Evolutionary conservation across 2,329 filamentous ascomycete genomes (phyloP), one percentile per base, ranked within the genome.

Genomic region (Neofusicoccum laricinum): DNA sequence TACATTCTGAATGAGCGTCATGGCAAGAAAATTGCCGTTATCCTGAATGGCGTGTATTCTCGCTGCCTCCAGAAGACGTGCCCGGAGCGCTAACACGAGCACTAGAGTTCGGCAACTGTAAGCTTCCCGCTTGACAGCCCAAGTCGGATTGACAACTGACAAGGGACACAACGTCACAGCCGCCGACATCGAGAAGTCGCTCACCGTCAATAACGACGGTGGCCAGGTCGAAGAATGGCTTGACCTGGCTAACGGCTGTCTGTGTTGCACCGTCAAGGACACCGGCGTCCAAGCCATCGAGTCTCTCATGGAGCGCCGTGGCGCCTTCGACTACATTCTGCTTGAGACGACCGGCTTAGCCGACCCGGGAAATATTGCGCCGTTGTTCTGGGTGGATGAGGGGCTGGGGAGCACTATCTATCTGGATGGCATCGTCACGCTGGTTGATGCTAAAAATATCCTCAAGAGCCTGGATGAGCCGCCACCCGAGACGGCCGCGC

Each of bases 221-320:
- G 87, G 94, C 72, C 86, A 92, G 72, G 91, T 94, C 6, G 90
- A 95, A 73, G 93, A 97, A 81, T 99, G 96, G 91, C 87, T 99
- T 32, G 93, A 97, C 67, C 88, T 99, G 61, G 93, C 92, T 61
- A 99, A 99, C 71, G 95, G 95, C 67, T 99, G 95, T 76, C 93
- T 99, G 69, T 99, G 95, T 80, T 99, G 95, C 79, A 96, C 93
- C 2, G 93, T 98, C 71, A 99, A 97, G 80, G 95, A 99, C 75
- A 88, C 90, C 0, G 95, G 95, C 12, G 94, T 99, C 41, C 92
- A 92, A 69, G 95, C 95, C 40, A 96, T 99, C 63, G 95, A 99
- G 79, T 92, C 92, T 1, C 82, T 99, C 2, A 98, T 99, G 92
- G 91, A 93, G 68, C 92, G 93, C 72, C 92, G 91, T 68, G 94